phyloP scores from a whole-genome alignment of 257 asterid genomes.

The Nicotiana otophora region DNA sequence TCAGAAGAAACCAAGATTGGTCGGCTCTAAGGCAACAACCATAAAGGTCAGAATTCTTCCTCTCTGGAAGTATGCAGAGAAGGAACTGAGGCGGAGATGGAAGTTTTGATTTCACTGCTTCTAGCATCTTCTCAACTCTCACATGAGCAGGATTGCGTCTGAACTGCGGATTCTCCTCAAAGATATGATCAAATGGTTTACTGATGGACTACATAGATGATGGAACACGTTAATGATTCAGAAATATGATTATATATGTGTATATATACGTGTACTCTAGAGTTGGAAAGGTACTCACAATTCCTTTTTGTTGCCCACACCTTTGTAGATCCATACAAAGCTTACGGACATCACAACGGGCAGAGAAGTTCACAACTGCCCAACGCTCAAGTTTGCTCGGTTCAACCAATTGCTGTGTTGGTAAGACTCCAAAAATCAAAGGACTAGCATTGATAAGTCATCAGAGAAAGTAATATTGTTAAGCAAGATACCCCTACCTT shows the following conservation, averaged over 20 bases:
- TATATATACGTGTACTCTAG: neutral
- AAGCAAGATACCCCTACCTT: conserved; percentile 35
- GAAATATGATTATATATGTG: neutral
- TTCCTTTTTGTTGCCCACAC: conserved; percentile 60
- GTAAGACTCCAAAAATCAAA: conserved; percentile 11
- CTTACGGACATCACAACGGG: conserved; percentile 29
- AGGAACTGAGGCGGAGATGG: conserved; percentile 46
- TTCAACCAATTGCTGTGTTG: conserved; percentile 39
- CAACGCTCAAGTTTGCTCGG: conserved; percentile 41
- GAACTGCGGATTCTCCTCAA: conserved; percentile 40
- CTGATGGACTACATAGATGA: conserved; percentile 23
- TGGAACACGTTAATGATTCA: neutral
- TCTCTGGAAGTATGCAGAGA: conserved; percentile 63
- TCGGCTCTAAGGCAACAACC: conserved; percentile 30
- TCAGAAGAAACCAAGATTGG: neutral
- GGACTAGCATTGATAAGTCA: neutral
- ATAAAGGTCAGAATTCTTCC: conserved; percentile 60
- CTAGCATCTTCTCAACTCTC: conserved; percentile 59
- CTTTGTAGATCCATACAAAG: conserved; percentile 26
- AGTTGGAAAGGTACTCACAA: conserved; percentile 32
- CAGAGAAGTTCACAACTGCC: conserved; percentile 63
- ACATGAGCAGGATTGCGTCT: conserved; percentile 36
- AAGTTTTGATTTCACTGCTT: conserved; percentile 25
- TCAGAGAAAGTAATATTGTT: neutral
- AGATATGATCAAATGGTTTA: conserved; percentile 11